Evolutionary conservation across 108 stramenopile species (phyloP).

Genomic region (Aurantiochytrium sp.): DNA sequence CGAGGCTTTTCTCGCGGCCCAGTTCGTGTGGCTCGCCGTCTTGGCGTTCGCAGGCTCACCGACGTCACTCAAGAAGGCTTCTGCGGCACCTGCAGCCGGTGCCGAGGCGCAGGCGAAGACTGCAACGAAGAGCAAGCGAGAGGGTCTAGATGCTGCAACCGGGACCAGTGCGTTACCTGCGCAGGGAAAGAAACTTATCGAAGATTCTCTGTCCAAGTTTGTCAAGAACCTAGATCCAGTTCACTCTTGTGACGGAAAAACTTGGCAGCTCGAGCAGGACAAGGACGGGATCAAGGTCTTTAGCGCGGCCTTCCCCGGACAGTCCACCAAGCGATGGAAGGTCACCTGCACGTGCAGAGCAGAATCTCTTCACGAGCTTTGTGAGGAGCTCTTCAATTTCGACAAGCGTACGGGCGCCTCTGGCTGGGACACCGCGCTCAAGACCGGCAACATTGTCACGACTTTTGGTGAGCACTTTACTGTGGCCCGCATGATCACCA

Average conservation of each 20-base stretch:
- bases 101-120: neutral
- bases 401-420: neutral
- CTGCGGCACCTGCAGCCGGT: neutral
- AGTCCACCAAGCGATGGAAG: neutral
- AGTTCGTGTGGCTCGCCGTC: neutral
- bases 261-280: slow-evolving; percentile 1
- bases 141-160: too few species aligned
- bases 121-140: neutral
- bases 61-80: too few species aligned
- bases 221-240: neutral
- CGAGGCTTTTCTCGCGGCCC: neutral
- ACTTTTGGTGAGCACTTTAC: neutral
- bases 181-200: neutral
- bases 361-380: neutral
- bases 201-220: neutral
- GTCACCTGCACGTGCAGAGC: neutral
- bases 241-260: neutral
- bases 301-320: neutral
- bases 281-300: slow-evolving; percentile 3
- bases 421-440: slow-evolving; percentile 15
- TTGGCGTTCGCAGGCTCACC: neutral
- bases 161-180: neutral
- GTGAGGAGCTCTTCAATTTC: neutral
- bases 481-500: neutral
- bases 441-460: neutral